Conservation (phyloP, 2,329 filamentous ascomycete species). For the Xenoacremonium recifei region DNA sequence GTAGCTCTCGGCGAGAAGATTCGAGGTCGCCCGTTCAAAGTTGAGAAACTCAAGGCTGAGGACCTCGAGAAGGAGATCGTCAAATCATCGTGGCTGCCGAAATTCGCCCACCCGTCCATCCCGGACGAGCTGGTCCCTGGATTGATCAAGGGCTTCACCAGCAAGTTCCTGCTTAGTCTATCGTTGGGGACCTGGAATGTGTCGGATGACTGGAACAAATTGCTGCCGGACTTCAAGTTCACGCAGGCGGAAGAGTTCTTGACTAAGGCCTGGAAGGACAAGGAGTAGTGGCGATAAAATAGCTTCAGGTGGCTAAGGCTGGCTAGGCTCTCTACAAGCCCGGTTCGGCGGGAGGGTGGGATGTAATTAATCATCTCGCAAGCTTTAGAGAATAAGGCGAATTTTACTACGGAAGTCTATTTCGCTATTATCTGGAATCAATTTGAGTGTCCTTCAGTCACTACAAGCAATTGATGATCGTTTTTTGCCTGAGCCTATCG, state of each 20-base stretch:
- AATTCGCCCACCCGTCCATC: conserved; percentile 15
- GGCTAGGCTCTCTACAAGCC: too few relatives aligned
- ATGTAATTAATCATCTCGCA: too few relatives aligned
- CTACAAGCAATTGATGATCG: too few relatives aligned
- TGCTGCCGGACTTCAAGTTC: conserved; percentile 44
- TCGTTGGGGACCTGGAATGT: conserved; percentile 28
- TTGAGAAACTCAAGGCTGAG: conserved; percentile 13
- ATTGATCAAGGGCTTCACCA: not conserved
- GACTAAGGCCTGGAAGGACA: conserved; percentile 22
- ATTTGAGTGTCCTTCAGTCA: too few relatives aligned
- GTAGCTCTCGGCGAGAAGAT: conserved; percentile 39
- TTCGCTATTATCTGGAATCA: too few relatives aligned
- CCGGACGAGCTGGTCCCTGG: conserved; percentile 16
- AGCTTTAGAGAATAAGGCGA: too few relatives aligned
- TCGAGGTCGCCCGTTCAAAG: conserved; percentile 25
- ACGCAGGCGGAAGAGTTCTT: conserved; percentile 41
- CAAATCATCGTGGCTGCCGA: conserved; percentile 24
- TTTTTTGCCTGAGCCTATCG: too few relatives aligned
- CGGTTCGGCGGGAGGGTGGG: too few relatives aligned
- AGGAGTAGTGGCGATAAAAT: too few relatives aligned
- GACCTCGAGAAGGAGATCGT: conserved; percentile 19
- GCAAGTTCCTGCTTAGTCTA: conserved; percentile 9
- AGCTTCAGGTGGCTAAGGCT: too few relatives aligned
- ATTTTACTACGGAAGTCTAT: too few relatives aligned
- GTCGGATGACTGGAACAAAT: conserved; percentile 42